These are phyloP conservation scores for Nevesoporus exiguus DNA, from an alignment of 768 basidiomycete genomes.

Conservation along the genomic window DNA sequence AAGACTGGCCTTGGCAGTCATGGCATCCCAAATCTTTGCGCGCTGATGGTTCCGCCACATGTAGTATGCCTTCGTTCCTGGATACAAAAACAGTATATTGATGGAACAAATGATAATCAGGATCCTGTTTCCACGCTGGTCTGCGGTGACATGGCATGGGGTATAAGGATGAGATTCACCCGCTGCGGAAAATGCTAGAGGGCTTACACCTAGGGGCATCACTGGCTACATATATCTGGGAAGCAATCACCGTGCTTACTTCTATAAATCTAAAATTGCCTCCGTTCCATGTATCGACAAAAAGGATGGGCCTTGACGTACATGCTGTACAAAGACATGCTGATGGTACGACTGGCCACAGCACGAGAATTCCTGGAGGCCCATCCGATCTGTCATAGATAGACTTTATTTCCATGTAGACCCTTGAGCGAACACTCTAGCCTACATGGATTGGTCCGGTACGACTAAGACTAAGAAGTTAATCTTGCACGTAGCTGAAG, in stretches of 20 bases:
- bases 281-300: background rate
- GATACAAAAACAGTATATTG: conserved; percentile 42
- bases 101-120: conserved; percentile 37
- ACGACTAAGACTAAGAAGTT: conserved; percentile 27
- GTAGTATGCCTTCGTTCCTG: conserved; percentile 52
- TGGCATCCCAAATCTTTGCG: conserved; percentile 53
- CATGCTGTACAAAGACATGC: conserved; percentile 59
- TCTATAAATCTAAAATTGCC: conserved; percentile 36
- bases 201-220: conserved; percentile 54
- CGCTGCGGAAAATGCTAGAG: background rate
- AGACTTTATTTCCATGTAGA: background rate
- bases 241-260: conserved; percentile 39
- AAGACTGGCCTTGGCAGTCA: conserved; percentile 45
- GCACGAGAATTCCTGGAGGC: conserved; percentile 57
- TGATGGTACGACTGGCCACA: conserved; percentile 57
- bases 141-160: conserved; percentile 22
- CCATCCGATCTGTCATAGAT: conserved; percentile 43
- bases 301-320: conserved; percentile 2
- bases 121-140: conserved; percentile 54
- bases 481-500: background rate
- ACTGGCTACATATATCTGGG: conserved; percentile 55
- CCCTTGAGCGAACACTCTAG: background rate
- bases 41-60: conserved; percentile 55
- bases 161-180: background rate
- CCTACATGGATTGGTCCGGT: conserved; percentile 47